phyloP scores from a whole-genome alignment of 805 yeast genomes.

The Hanseniaspora lindneri region DNA sequence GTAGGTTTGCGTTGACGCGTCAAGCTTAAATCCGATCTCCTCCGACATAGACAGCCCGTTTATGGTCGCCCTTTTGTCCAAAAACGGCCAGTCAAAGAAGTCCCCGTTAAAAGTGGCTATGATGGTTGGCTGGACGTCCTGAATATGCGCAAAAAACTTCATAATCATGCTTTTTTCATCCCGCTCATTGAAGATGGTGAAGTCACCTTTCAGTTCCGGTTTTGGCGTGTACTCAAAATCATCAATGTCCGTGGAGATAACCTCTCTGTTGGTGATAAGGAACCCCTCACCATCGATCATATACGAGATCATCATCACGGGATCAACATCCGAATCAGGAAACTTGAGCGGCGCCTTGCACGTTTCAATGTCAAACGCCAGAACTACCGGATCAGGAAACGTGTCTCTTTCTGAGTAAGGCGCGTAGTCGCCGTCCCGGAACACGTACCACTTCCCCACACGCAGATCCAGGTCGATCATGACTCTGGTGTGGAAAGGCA shows the following conservation, averaged over 20 bases:
- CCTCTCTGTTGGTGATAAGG: conserved; percentile 85
- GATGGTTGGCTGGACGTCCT: conserved; percentile 86
- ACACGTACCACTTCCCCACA: conserved; percentile 93
- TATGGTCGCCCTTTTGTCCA: conserved; percentile 71
- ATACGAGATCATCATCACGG: conserved; percentile 96
- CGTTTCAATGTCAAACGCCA: conserved; percentile 96
- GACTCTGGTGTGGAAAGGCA: conserved; percentile 91
- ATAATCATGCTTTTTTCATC: conserved; percentile 65
- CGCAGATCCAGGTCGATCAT: conserved; percentile 80
- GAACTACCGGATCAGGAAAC: conserved; percentile 92
- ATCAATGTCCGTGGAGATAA: conserved; percentile 85
- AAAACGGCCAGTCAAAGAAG: conserved; percentile 98
- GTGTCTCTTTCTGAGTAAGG: conserved; percentile 61
- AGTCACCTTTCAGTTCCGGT: conserved; percentile 86
- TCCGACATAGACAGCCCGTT: conserved; percentile 82
- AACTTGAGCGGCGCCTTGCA: conserved; percentile 92
- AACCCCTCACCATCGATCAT: conserved; percentile 98
- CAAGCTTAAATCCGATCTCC: conserved; percentile 88
- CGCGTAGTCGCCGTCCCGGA: conserved; percentile 48
- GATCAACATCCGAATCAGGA: conserved; percentile 84
- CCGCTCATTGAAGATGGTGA: conserved; percentile 79
- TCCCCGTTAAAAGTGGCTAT: conserved; percentile 98
- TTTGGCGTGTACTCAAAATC: conserved; percentile 97
- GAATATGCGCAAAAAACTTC: conserved; percentile 78
- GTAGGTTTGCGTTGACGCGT: conserved; percentile 71